Evolutionary conservation across 75 land plant genomes (phyloP).

Genomic region (Gnetum montanum): DNA sequence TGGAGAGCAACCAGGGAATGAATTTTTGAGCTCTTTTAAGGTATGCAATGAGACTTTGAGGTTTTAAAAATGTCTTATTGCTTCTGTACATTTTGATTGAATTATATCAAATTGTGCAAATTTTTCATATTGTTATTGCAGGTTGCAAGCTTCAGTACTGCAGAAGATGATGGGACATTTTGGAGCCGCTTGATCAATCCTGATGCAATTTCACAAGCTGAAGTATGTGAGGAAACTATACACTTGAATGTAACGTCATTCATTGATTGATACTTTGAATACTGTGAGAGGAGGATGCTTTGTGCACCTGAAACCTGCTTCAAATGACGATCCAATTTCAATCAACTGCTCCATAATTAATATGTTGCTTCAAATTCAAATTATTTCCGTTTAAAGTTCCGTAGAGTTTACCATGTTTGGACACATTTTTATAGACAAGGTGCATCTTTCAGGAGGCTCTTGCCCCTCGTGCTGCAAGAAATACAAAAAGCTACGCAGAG

Average conservation of each 20-base stretch:
- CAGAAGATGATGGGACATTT: constrained; percentile 93
- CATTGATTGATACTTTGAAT: too few species aligned
- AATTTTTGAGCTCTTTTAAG: constrained; percentile 93
- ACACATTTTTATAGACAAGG: too few species aligned
- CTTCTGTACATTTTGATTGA: not conserved
- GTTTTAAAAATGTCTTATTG: too few species aligned
- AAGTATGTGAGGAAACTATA: constrained; percentile 30
- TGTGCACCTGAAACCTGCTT: not conserved
- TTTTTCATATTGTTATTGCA: constrained; percentile 9
- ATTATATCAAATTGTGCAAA: not conserved
- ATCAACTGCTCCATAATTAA: too few species aligned
- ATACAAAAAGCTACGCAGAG: constrained; percentile 81
- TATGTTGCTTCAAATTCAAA: too few species aligned
- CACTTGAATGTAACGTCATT: not conserved
- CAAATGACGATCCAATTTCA: too few species aligned
- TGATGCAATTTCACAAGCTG: constrained; percentile 70
- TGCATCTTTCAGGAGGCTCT: constrained; percentile 66
- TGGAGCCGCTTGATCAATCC: constrained; percentile 98
- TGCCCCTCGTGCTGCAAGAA: constrained; percentile 90
- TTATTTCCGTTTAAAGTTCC: too few species aligned
- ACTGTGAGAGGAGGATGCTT: too few species aligned
- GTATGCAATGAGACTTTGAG: constrained; percentile 34
- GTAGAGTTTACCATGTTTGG: too few species aligned
- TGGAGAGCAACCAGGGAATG: constrained; percentile 65
- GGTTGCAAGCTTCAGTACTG: constrained; percentile 89